These are phyloP conservation scores for Kentomonas sorsogonicus DNA, from an alignment of 208 protist genomes.

Conservation along the genomic window DNA sequence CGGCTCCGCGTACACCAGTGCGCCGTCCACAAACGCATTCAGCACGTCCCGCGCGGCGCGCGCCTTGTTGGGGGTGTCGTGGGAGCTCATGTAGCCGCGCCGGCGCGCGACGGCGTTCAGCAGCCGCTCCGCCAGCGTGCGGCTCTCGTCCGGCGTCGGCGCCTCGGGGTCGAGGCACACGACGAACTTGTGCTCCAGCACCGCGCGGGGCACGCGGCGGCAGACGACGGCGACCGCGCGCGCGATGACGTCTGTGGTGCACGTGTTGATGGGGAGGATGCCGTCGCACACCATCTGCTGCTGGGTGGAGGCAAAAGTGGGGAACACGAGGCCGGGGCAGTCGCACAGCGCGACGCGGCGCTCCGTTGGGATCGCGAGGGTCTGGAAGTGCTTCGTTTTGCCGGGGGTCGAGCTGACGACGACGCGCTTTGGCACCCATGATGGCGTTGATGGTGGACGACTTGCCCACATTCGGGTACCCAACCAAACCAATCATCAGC, in stretches of 20 bases:
- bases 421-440: conserved; percentile 91
- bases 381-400: conserved; percentile 99
- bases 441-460: conserved; percentile 97
- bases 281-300: conserved; percentile 96
- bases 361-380: conserved; percentile 90
- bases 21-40: conserved; percentile 93
- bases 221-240: conserved; percentile 61
- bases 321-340: conserved; percentile 98
- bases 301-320: conserved; percentile 84
- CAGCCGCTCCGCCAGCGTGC: conserved; percentile 61
- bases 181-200: conserved; percentile 63
- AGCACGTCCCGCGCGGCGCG: conserved; percentile 92
- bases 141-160: conserved; percentile 68
- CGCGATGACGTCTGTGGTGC: conserved; percentile 63
- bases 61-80: conserved; percentile 90
- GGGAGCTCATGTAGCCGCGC: conserved; percentile 94
- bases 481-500: conserved; percentile 93
- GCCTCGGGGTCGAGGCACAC: conserved; percentile 52
- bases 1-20: conserved; percentile 76
- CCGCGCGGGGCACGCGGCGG: conserved; percentile 41
- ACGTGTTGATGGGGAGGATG: conserved; percentile 92
- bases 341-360: conserved; percentile 93
- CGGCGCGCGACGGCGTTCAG: conserved; percentile 68
- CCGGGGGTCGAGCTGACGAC: conserved; percentile 95
- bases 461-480: conserved; percentile 99